Percentiles rank a stretch among this genome's conserved stretches.
Evolutionary conservation across 257 asterid genomes (phyloP).

Genomic region (Lavandula angustifolia): DNA sequence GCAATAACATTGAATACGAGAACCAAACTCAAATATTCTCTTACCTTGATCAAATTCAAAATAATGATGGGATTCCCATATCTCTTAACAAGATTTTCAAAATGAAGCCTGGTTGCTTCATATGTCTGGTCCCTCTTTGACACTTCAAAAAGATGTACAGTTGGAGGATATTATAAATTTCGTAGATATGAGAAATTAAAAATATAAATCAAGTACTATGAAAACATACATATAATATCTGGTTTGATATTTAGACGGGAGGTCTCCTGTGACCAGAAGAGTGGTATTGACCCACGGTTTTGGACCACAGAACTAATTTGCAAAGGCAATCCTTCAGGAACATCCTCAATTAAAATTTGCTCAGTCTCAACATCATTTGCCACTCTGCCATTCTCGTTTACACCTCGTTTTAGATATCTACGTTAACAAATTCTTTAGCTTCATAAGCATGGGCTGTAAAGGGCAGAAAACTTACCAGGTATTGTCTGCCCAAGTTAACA

Average conservation of each 20-base stretch:
- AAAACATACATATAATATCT: conserved; percentile 79
- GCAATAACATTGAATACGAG: conserved; percentile 26
- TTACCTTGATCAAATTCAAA: conserved; percentile 90
- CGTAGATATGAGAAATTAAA: background rate
- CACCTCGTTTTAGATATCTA: conserved; percentile 96
- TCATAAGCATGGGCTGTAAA: conserved; percentile 18
- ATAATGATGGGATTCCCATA: conserved; percentile 94
- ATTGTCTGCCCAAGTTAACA: conserved; percentile 9
- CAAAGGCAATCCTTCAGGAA: conserved; percentile 65
- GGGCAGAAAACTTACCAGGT: conserved; percentile 14
- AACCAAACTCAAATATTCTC: conserved; percentile 21
- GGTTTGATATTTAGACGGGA: conserved; percentile 92
- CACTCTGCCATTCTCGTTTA: conserved; percentile 85
- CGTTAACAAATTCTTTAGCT: conserved; percentile 31
- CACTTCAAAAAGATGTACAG: conserved; percentile 53
- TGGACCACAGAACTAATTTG: conserved; percentile 92
- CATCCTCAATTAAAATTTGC: conserved; percentile 80
- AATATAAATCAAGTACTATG: conserved; percentile 15
- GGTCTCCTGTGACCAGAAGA: conserved; percentile 98
- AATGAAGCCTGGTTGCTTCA: conserved; percentile 91
- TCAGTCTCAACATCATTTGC: conserved; percentile 99
- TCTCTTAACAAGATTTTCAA: conserved; percentile 81
- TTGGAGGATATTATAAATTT: conserved; percentile 8
- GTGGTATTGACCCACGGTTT: conserved; percentile 97
- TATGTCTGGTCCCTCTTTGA: conserved; percentile 86